Conservation (phyloP, 1,139 yeast species). For the Schizosaccharomyces versatilis region DNA sequence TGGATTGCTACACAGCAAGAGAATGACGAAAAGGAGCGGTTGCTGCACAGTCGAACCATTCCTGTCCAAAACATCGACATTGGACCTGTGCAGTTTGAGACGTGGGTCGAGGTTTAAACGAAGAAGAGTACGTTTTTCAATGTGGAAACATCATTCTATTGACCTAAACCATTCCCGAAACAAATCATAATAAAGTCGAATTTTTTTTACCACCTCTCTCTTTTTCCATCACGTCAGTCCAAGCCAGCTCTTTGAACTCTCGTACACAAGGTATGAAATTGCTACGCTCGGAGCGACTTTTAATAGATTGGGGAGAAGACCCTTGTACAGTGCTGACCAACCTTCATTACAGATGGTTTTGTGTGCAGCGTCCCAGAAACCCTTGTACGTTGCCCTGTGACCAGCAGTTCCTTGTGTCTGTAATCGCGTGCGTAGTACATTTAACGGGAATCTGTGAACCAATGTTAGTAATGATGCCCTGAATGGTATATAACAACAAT, state of each 20-base stretch:
- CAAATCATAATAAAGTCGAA: no score
- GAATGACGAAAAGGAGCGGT: background rate
- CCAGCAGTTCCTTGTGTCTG: conserved; percentile 97
- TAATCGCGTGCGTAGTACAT: conserved; percentile 67
- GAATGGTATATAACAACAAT: no score
- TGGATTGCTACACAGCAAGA: conserved; percentile 3
- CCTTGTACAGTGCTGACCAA: conserved; percentile 56
- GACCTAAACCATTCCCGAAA: background rate
- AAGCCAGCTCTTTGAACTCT: conserved; percentile 24
- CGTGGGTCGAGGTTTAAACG: conserved; percentile 15
- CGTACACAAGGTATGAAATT: conserved; percentile 77
- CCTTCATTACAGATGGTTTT: conserved; percentile 32
- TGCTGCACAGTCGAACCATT: conserved; percentile 1
- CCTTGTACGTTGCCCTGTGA: conserved; percentile 70
- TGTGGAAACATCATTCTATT: conserved; percentile 11
- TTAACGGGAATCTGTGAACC: conserved; percentile 32
- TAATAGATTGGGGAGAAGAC: conserved; percentile 67
- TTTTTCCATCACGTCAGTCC: conserved; percentile 4
- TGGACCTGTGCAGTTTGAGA: conserved; percentile 17
- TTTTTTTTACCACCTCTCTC: no score
- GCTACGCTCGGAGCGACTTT: conserved; percentile 93
- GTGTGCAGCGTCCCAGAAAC: conserved; percentile 56
- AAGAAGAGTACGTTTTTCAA: conserved; percentile 7
- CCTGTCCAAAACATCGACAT: conserved; percentile 19
- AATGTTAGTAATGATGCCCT: no score